These are phyloP conservation scores for Colletotrichum higginsianum DNA, from an alignment of 2,329 filamentous ascomycete genomes.

Conservation along the genomic window DNA sequence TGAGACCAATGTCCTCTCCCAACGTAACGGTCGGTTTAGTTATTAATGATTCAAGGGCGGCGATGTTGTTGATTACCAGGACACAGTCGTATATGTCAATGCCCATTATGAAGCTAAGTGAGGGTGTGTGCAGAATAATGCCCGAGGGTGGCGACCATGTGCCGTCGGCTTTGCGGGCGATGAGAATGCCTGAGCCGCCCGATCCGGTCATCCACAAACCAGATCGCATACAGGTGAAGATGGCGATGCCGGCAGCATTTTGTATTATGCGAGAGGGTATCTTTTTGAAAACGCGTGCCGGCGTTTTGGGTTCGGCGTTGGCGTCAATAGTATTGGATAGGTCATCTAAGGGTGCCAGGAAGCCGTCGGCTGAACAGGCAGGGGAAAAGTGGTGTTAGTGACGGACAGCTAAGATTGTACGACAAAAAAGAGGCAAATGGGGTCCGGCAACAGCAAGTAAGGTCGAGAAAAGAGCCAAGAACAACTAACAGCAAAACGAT, in stretches of 20 bases:
- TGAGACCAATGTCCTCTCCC: slow-evolving; percentile 84
- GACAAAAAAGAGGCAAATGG: not conserved
- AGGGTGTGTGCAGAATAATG: slow-evolving; percentile 90
- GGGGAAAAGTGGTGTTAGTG: slow-evolving; percentile 33
- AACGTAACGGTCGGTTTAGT: slow-evolving; percentile 84
- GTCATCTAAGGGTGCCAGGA: slow-evolving; percentile 62
- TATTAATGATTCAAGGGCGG: slow-evolving; percentile 84
- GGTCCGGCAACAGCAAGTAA: not conserved
- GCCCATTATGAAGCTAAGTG: slow-evolving; percentile 89
- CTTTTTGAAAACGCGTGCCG: slow-evolving; percentile 77
- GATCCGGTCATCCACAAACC: slow-evolving; percentile 93
- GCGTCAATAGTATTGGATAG: slow-evolving; percentile 47
- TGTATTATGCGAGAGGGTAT: slow-evolving; percentile 89
- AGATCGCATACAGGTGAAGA: slow-evolving; percentile 96
- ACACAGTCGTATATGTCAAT: slow-evolving; percentile 98
- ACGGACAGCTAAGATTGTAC: slow-evolving; percentile 3
- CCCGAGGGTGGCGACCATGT: slow-evolving; percentile 93
- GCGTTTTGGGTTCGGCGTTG: slow-evolving; percentile 60
- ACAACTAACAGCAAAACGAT: slow-evolving; percentile 84
- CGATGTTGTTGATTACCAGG: slow-evolving; percentile 89
- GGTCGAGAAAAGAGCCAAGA: no score
- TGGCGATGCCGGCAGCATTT: slow-evolving; percentile 89
- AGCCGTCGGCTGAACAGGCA: slow-evolving; percentile 65
- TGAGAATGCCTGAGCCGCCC: slow-evolving; percentile 88
- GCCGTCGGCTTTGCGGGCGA: slow-evolving; percentile 87